phyloP scores from a whole-genome alignment of 2,329 filamentous ascomycete genomes.

The Colletotrichum sp. region DNA sequence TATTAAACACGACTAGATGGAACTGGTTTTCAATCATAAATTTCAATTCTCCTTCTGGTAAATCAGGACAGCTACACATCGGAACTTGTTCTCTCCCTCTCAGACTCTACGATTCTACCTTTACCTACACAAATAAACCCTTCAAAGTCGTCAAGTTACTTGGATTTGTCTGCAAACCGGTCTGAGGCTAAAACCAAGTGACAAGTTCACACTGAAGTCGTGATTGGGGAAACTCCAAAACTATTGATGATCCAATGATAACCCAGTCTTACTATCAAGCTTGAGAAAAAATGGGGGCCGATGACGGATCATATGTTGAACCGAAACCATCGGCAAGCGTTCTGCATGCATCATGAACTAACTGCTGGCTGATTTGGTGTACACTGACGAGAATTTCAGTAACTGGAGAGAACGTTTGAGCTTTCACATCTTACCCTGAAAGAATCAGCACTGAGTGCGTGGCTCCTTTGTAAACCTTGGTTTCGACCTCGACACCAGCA shows the following conservation, averaged over 20 bases:
- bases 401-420: background rate
- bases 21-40: background rate
- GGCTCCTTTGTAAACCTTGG: background rate
- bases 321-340: background rate
- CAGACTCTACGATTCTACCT: accelerated
- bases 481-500: background rate
- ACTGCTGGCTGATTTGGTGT: background rate
- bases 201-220: too few species aligned
- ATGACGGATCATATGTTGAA: background rate
- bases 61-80: background rate
- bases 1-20: background rate
- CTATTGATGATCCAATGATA: background rate
- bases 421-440: background rate
- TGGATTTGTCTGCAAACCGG: too few species aligned
- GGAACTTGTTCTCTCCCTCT: background rate
- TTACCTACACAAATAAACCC: background rate
- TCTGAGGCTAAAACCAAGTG: too few species aligned
- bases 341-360: conserved; percentile 1
- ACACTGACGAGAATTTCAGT: background rate
- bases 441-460: conserved; percentile 10
- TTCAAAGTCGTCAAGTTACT: too few species aligned
- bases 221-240: too few species aligned
- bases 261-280: background rate
- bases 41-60: background rate
- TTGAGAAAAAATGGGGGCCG: background rate